Base-by-base conservation (phyloP, 495 filamentous ascomycete species). In the Tuber umbilicatum region DNA sequence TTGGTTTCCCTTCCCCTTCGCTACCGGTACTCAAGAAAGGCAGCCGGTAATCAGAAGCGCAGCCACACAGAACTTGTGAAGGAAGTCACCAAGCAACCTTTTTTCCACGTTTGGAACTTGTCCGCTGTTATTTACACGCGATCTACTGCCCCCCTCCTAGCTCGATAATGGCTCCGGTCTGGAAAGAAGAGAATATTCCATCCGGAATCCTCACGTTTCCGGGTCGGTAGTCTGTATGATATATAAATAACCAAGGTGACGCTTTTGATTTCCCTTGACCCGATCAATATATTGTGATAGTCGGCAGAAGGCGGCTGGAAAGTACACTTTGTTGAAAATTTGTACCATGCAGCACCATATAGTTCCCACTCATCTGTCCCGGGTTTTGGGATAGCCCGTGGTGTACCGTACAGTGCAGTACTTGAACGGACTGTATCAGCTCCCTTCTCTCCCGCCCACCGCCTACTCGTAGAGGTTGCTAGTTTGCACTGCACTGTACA, bases 261-360 rank as follows among this genome's bases (percentile, higher is more conserved):
- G 5, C 27, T 35, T 31, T 27, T 27, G 27, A 35, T 35, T 35
- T 64, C 31, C 31, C 31, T 64, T 27, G 2, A 60, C 27, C 31
- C 27, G 31, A 35, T 64, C 27, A 12, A 17, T 14, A 35, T 12
- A 27, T 14, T 27, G 50, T 60, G 9, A 60, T 12, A 60, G 35
- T 64, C 14, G 55, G 55, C 55, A 64, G 55, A 64, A 64, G 55
- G 55, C 55, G 55, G 55, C 55, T 64, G 55, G 27, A 35, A 35
- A 35, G 55, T 31, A 17, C 14, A 1, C 47, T 55, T 7, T 55
- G 47, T 27, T 6, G n/a, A 23, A 21, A 47, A 23, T 47, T 31
- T 60, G 2, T 27, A 12, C 50, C 1, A 5, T 45, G 19, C 9
- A 43, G 42, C 10, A 14, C 17, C 6, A 23, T 27, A 12, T 7